phyloP scores from a whole-genome alignment of 1,284 basidiomycete species.

The Melanopsichium pennsylvanicum region DNA sequence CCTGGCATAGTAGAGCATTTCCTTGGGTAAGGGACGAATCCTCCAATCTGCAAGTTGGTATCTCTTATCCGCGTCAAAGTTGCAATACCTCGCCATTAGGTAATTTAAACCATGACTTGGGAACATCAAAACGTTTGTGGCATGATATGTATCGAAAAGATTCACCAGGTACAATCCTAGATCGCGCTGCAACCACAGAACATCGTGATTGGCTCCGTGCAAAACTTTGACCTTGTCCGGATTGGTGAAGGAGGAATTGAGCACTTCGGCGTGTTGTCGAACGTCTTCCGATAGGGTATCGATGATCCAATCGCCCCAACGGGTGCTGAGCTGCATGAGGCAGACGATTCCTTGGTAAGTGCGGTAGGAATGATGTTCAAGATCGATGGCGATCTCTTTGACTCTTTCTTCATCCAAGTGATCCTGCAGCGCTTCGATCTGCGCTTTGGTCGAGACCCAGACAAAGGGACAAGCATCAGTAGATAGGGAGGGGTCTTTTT shows the following conservation, averaged over 20 bases:
- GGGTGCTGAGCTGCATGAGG: slow-evolving; percentile 82
- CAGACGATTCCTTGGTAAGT: slow-evolving; percentile 88
- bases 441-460: slow-evolving; percentile 75
- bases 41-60: slow-evolving; percentile 98
- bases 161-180: slow-evolving; percentile 93
- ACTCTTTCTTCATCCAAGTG: slow-evolving; percentile 67
- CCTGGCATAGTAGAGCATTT: slow-evolving; percentile 91
- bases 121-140: slow-evolving; percentile 77
- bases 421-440: slow-evolving; percentile 75
- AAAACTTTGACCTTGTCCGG: slow-evolving; percentile 81
- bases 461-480: slow-evolving; percentile 78
- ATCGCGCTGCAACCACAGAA: slow-evolving; percentile 95
- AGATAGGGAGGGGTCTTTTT: slow-evolving; percentile 65
- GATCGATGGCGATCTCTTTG: slow-evolving; percentile 88
- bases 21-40: slow-evolving; percentile 82
- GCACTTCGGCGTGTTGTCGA: slow-evolving; percentile 76
- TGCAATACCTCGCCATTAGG: slow-evolving; percentile 86
- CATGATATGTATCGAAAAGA: slow-evolving; percentile 95
- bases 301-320: slow-evolving; percentile 84
- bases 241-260: slow-evolving; percentile 78
- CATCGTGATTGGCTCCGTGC: slow-evolving; percentile 92
- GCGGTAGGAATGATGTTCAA: slow-evolving; percentile 90
- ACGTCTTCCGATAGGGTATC: slow-evolving; percentile 76
- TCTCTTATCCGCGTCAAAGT: slow-evolving; percentile 91
- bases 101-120: slow-evolving; percentile 82